Evolutionary conservation across 2,329 filamentous ascomycete species (phyloP).

Genomic region (Elsinoe australis): DNA sequence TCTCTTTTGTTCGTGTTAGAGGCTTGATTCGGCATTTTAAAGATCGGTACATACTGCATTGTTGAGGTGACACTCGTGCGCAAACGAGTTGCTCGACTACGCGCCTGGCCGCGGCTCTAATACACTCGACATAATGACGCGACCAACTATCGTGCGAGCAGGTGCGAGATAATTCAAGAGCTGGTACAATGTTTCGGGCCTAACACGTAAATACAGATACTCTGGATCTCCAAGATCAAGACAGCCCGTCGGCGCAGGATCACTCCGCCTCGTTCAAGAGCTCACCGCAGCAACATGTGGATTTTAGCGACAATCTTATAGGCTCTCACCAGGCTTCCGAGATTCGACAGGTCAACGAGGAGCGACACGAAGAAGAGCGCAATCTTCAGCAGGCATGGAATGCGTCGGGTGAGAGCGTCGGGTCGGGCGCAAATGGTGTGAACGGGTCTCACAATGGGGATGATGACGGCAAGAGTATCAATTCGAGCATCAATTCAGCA

Average conservation of each 20-base stretch:
- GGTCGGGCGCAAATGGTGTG: slow-evolving; percentile 2
- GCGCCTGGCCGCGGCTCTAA: slow-evolving; percentile 10
- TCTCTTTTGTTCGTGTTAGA: not conserved
- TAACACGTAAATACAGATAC: slow-evolving; percentile 57
- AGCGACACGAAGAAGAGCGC: slow-evolving; percentile 63
- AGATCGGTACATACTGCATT: not conserved
- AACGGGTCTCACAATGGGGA: slow-evolving; percentile 16
- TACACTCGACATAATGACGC: slow-evolving; percentile 19
- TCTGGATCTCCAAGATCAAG: slow-evolving; percentile 83
- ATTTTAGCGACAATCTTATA: slow-evolving; percentile 48
- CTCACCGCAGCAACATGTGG: slow-evolving; percentile 43
- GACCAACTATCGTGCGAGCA: slow-evolving; percentile 21
- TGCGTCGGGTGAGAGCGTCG: slow-evolving; percentile 28
- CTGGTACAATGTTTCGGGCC: no score
- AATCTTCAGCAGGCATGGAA: slow-evolving; percentile 51
- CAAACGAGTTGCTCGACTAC: not conserved
- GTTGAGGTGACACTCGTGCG: not conserved
- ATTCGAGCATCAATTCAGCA: no score
- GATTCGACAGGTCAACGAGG: slow-evolving; percentile 69
- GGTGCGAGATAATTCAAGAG: slow-evolving; percentile 13
- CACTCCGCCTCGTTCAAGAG: slow-evolving; percentile 62
- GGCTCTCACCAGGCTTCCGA: slow-evolving; percentile 81
- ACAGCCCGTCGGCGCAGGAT: slow-evolving; percentile 75
- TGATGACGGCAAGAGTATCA: slow-evolving; percentile 47
- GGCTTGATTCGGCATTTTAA: not conserved